Base-by-base conservation (phyloP, 1,284 basidiomycete species). In the Boletus smithii region DNA sequence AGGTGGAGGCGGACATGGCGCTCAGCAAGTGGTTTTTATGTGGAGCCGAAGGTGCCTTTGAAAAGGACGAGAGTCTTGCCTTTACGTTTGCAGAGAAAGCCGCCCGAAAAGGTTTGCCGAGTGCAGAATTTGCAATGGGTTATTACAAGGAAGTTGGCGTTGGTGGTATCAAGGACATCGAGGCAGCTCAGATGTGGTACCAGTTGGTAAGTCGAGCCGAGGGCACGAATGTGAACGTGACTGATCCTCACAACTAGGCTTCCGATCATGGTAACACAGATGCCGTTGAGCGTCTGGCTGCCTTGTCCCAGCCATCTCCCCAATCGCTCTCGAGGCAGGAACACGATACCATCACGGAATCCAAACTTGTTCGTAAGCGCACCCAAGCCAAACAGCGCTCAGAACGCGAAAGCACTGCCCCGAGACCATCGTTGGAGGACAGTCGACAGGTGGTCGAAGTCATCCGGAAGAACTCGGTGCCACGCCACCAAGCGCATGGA, bases 11-110 rank as follows among this genome's bases (percentile, higher is more conserved):
- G 0, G 93, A 97, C 66, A 95, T 98, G 92, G 93, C 91, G 7
- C 75, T 97, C 39, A 85, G 81, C 69, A 97, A 95, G 68, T 97
- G 93, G 94, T 97, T 95, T 75, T 69, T 97, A 42, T 95, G 93
- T 64, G 91, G 91, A 0, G 83, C 83, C 0, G 85, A 90, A 30
- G 80, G 80, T 18, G 73, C 69, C 42, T 95, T 97, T 58, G 89
- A 91, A 23, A 94, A 94, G 69, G 92, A 97, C 67, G 94, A 97
- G 65, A 71, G 67, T 1, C 74, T 97, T 2, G 94, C 95, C 0
- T 83, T 83, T 58, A 90, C 86, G 0, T 97, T 97, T 72, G 94
- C 94, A 0, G 88, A 93, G 55, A 95, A 95, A 68, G 91, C 94
- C 0, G 92, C 93, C 0, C 71, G 76, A 45, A 88, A 86, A 54